Conservation (phyloP, 2,329 filamentous ascomycete genomes). For the Talaromyces piceae region DNA sequence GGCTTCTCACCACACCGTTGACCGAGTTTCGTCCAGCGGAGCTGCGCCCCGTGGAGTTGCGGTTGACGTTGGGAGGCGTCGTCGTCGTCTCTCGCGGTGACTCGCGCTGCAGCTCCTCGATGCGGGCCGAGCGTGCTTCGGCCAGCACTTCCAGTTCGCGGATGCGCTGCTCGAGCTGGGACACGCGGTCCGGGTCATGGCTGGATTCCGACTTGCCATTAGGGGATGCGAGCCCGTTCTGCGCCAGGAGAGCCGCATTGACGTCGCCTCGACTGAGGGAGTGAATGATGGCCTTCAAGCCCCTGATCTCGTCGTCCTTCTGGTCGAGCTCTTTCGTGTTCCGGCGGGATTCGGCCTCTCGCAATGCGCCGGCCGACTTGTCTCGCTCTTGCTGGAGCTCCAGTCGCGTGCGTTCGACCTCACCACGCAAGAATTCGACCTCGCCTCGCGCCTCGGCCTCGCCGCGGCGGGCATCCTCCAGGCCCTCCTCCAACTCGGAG, state of each 20-base stretch:
- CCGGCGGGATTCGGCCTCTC: slow-evolving; percentile 40
- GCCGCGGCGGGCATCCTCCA: slow-evolving; percentile 87
- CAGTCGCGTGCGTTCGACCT: slow-evolving; percentile 83
- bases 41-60: slow-evolving; percentile 8
- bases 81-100: slow-evolving; percentile 1
- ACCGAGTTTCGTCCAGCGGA: slow-evolving; percentile 15
- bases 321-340: slow-evolving; percentile 74
- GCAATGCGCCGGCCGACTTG: slow-evolving; percentile 59
- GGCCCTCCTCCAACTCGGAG: slow-evolving; percentile 89
- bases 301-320: slow-evolving; percentile 94
- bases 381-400: slow-evolving; percentile 85
- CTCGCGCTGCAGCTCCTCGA: slow-evolving; percentile 67
- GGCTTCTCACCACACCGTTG: slow-evolving; percentile 18
- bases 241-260: slow-evolving; percentile 20
- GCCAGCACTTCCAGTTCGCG: slow-evolving; percentile 66
- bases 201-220: slow-evolving; percentile 32
- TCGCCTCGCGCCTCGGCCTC: slow-evolving; percentile 94
- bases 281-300: slow-evolving; percentile 95
- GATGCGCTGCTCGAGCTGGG: slow-evolving; percentile 70
- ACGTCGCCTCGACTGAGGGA: slow-evolving; percentile 66
- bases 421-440: slow-evolving; percentile 88
- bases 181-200: slow-evolving; percentile 48
- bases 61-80: slow-evolving; percentile 6
- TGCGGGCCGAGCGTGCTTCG: slow-evolving; percentile 63
- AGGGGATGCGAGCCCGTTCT: slow-evolving; percentile 19